Evolutionary conservation across 2,329 filamentous ascomycete species (phyloP).

Genomic region (Emergomyces orientalis): DNA sequence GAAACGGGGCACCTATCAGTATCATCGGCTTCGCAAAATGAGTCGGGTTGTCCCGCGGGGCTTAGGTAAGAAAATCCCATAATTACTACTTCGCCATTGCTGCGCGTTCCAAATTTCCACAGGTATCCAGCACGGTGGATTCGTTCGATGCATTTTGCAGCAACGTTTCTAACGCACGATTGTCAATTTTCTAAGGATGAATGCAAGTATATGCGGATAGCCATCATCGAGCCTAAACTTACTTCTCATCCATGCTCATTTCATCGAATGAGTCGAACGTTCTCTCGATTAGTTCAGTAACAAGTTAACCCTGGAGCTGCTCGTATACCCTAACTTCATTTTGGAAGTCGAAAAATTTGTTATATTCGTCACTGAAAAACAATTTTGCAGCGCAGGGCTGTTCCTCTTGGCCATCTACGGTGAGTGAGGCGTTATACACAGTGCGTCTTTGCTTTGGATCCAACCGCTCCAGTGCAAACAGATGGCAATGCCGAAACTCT

Average conservation of each 20-base stretch:
- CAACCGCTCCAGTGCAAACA: not conserved
- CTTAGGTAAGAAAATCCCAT: not conserved
- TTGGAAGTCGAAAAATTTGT: not conserved
- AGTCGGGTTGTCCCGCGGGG: too few species aligned
- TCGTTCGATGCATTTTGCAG: not conserved
- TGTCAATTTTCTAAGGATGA: not conserved
- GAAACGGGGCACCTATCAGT: not conserved
- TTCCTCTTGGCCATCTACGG: not conserved
- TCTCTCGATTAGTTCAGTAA: not conserved
- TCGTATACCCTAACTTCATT: not conserved
- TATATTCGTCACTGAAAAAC: not conserved
- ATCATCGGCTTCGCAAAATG: not conserved
- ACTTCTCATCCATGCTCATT: not conserved
- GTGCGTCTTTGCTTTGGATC: too few species aligned
- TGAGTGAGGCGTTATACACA: not conserved
- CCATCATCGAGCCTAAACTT: not conserved
- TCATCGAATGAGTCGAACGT: not conserved
- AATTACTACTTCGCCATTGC: not conserved
- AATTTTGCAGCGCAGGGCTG: not conserved
- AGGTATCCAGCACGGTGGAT: not conserved
- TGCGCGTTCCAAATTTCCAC: not conserved
- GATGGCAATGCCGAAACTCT: not conserved
- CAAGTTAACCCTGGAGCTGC: not conserved
- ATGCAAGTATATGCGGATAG: not conserved
- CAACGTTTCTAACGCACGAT: not conserved